Evolutionary conservation across 2,329 filamentous ascomycete species (phyloP).

Genomic region (Aspergillus udagawae): DNA sequence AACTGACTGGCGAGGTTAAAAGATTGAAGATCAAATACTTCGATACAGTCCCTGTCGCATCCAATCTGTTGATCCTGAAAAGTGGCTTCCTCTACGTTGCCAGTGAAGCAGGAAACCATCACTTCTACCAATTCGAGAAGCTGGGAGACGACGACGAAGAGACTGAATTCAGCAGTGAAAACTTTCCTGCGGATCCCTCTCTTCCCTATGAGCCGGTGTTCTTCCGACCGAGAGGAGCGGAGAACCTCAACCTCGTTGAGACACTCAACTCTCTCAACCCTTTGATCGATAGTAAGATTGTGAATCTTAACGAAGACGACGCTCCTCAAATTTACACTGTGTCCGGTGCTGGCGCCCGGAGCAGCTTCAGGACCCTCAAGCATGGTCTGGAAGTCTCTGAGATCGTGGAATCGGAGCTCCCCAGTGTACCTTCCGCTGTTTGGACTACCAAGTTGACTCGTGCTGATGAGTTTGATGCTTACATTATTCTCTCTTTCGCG

Average conservation of each 20-base stretch:
- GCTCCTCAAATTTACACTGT: slow-evolving; percentile 95
- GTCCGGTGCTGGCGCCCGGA: slow-evolving; percentile 82
- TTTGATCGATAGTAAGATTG: slow-evolving; percentile 83
- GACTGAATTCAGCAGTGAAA: slow-evolving; percentile 76
- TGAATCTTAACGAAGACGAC: slow-evolving; percentile 86
- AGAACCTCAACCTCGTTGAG: slow-evolving; percentile 82
- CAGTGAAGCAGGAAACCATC: slow-evolving; percentile 86
- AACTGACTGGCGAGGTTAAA: slow-evolving; percentile 74
- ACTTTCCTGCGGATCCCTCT: slow-evolving; percentile 71
- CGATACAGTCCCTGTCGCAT: slow-evolving; percentile 86
- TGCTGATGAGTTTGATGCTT: slow-evolving; percentile 82
- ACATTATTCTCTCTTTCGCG: slow-evolving; percentile 90
- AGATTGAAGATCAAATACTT: slow-evolving; percentile 95
- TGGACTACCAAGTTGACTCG: slow-evolving; percentile 90
- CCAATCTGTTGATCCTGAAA: slow-evolving; percentile 86
- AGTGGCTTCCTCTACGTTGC: slow-evolving; percentile 93
- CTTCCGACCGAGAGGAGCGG: slow-evolving; percentile 73
- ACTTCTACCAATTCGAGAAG: slow-evolving; percentile 96
- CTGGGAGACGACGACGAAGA: slow-evolving; percentile 94
- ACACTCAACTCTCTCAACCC: slow-evolving; percentile 87
- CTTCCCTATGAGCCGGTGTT: slow-evolving; percentile 73
- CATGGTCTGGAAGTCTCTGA: slow-evolving; percentile 92
- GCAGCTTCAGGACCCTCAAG: slow-evolving; percentile 85
- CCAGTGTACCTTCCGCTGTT: slow-evolving; percentile 81
- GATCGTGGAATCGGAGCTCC: slow-evolving; percentile 89